Percentiles rank a stretch among this genome's conserved stretches.
These are phyloP conservation scores for Aureobasidium mangrovei DNA, from an alignment of 2,329 filamentous ascomycete genomes.

Conservation along the genomic window DNA sequence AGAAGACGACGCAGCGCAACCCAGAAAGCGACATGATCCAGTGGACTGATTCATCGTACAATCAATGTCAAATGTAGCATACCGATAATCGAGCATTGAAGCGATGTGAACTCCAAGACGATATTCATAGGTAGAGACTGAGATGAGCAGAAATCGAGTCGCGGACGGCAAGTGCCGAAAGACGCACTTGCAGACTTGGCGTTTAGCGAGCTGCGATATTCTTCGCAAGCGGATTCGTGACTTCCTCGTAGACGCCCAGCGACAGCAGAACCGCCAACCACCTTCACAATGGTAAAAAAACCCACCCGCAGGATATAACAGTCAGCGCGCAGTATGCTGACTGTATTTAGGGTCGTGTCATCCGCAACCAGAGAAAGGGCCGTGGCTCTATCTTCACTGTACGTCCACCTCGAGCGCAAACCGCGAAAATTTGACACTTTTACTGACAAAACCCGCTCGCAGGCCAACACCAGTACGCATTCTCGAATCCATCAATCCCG, in stretches of 20 bases:
- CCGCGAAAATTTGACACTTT: conserved; percentile 2
- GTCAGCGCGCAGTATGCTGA: conserved; percentile 11
- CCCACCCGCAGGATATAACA: neutral
- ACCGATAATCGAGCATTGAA: too few relatives aligned
- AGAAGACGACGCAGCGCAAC: too few relatives aligned
- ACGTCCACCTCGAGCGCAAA: conserved; percentile 1
- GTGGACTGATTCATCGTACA: too few relatives aligned
- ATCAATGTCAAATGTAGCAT: too few relatives aligned
- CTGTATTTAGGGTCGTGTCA: conserved; percentile 52
- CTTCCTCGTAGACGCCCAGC: neutral
- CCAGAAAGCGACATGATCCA: too few relatives aligned
- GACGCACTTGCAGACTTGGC: too few relatives aligned
- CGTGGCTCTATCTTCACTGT: conserved; percentile 67
- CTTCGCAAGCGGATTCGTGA: neutral
- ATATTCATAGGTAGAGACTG: too few relatives aligned
- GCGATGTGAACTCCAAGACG: too few relatives aligned
- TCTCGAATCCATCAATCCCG: neutral
- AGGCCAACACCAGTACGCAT: conserved; percentile 17
- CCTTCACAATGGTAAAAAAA: conserved; percentile 11
- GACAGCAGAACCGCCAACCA: conserved; percentile 10
- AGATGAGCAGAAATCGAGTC: too few relatives aligned
- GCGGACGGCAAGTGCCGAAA: too few relatives aligned
- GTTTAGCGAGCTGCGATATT: too few relatives aligned
- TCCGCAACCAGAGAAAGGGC: conserved; percentile 67
- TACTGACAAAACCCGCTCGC: conserved; percentile 35